A percentile compares a stretch with the other conserved stretches of the same genome.
phyloP scores from a whole-genome alignment of 2,329 filamentous ascomycete species.

The Fusarium robinianum region DNA sequence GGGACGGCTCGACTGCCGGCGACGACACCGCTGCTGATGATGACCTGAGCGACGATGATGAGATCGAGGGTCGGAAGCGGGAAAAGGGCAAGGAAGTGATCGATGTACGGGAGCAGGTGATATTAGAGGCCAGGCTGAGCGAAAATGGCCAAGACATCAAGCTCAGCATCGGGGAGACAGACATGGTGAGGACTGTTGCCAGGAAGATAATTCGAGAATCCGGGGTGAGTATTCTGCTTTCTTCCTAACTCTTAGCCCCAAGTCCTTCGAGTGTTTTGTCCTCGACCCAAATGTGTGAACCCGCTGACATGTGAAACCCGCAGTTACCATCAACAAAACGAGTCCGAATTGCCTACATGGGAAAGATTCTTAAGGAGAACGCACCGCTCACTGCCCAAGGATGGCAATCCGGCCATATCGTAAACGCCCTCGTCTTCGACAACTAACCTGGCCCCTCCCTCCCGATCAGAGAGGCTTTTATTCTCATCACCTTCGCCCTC shows the following conservation, averaged over 20 bases:
- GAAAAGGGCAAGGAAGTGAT: conserved; percentile 64
- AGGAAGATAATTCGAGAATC: conserved; percentile 66
- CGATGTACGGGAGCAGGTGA: conserved; percentile 58
- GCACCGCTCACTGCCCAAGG: conserved; percentile 69
- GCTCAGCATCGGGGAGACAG: conserved; percentile 59
- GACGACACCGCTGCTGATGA: conserved; percentile 48
- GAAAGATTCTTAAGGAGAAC: conserved; percentile 75
- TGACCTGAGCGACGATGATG: conserved; percentile 43
- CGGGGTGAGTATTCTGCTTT: conserved; percentile 54
- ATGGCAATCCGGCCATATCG: conserved; percentile 74
- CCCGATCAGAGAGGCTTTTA: no score
- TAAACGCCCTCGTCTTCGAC: conserved; percentile 75
- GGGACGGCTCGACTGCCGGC: conserved; percentile 43
- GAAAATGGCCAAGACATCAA: conserved; percentile 68
- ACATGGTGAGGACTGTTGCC: conserved; percentile 67
- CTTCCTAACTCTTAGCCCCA: no score
- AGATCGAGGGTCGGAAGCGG: conserved; percentile 50
- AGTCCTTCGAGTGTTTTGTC: no score
- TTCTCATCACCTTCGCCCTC: not conserved
- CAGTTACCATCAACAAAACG: conserved; percentile 63
- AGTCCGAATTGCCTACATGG: conserved; percentile 78
- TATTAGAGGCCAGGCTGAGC: conserved; percentile 66
- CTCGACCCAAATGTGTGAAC: no score
- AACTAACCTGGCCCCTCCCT: conserved; percentile 40
- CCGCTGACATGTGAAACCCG: conserved; percentile 12